phyloP scores from a whole-genome alignment of 2,329 filamentous ascomycete genomes.

The Akanthomyces uredinophilus region DNA sequence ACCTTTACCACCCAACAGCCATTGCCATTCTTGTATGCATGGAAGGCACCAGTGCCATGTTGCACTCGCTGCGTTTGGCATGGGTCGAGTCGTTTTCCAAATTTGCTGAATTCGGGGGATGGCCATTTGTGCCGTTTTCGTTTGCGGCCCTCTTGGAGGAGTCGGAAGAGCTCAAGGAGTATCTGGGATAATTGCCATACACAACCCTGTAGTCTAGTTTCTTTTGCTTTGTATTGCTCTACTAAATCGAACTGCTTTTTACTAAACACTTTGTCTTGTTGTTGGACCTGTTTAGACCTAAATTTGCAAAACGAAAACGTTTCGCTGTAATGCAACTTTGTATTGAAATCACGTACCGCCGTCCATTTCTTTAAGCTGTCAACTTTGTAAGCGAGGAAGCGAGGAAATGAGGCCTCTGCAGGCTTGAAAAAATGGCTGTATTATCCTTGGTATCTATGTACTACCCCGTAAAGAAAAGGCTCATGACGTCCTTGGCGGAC shows the following conservation, averaged over 20 bases:
- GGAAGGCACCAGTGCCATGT: constrained; percentile 95
- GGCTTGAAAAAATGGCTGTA: background rate
- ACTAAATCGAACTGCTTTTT: background rate
- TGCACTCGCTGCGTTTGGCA: constrained; percentile 84
- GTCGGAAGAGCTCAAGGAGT: constrained; percentile 59
- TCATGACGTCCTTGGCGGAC: no score
- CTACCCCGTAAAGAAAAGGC: no score
- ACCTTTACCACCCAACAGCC: constrained; percentile 24
- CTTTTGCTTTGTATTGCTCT: constrained; percentile 17
- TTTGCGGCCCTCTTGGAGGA: constrained; percentile 83
- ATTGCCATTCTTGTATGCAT: constrained; percentile 75
- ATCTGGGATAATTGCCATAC: constrained; percentile 36
- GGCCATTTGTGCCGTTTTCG: constrained; percentile 83
- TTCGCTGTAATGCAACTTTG: background rate
- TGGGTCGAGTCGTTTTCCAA: constrained; percentile 99
- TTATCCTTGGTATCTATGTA: no score
- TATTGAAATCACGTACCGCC: background rate
- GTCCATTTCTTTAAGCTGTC: background rate
- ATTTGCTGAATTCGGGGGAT: constrained; percentile 87
- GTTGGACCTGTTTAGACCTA: background rate
- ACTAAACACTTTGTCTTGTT: background rate
- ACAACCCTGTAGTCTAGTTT: constrained; percentile 2
- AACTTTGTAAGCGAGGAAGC: background rate
- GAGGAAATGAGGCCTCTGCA: no score
- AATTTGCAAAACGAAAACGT: background rate